Evolutionary conservation across 176 grass and related monocot species (phyloP), one percentile per base, ranked within the genome.

Genomic region (Raddia distichophylla): DNA sequence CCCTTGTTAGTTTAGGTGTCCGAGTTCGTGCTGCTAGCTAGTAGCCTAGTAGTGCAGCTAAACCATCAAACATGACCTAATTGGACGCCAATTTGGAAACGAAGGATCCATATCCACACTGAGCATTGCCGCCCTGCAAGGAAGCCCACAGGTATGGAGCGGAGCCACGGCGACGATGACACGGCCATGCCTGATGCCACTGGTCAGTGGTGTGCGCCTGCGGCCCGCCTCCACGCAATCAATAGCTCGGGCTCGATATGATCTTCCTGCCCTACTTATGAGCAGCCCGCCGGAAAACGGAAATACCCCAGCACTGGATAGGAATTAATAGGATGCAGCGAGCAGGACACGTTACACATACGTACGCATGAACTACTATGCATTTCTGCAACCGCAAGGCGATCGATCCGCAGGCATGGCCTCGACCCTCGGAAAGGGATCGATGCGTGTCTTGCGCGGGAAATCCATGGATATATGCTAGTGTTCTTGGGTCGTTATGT

Each of bases 131-230:
- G 2, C 32, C 9, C 42, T 33, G 54, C 79, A 60, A 45, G 15
- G 54, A 61, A 77, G 85, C 85, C 85, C 79, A 82, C 85, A 71
- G 79, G 33, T 65, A 71, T 49, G 2, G 27, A 16, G 51, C 18
- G 1, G 27, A 27, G 27, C 27, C 27, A 27, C 27, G 27, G 4
- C 45, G 2, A 17, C 52, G 19, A 44, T 81, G 85, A 61, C 85
- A 76, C 9, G 61, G 62, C 40, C 46, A 27, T 22, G 22, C 19
- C 61, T 27, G 27, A 27, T 27, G 27, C 27, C 27, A 27, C 27
- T 27, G 50, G 47, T 40, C 2, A 2, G 37, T 18, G 15, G 62
- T 55, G 22, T 16, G 1, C 1, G 27, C 27, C 27, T 27, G 27
- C 27, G 27, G 37, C 37, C 4, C 4, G 61, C 17, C 54, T 50